Evolutionary conservation across 495 filamentous ascomycete species (phyloP), one percentile per base, ranked within the genome.

Genomic region (Jackrogersella multiformis): DNA sequence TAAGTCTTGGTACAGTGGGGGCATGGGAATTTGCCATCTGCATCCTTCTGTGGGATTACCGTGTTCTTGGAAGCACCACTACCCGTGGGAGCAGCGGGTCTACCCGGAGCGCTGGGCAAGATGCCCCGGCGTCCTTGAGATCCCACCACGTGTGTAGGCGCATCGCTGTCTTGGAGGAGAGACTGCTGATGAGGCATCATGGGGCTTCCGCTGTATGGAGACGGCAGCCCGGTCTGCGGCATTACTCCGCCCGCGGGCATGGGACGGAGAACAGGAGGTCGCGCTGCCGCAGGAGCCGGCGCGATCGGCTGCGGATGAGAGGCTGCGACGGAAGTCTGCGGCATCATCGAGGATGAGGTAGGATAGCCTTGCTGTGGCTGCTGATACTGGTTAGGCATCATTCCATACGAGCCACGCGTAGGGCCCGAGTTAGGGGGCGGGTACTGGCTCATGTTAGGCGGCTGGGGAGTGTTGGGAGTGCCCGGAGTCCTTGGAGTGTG

Each of bases 1-100:
- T 99, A 99, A 6, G 92, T 97, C 82, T 97, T 99, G 72, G 89
- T 95, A 78, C 95, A 99, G 78, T 97, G 92, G 68, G 91, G 92
- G 80, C 95, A 99, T 38, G 94, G 94, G 74, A 93, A 99, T 83
- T 98, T 98, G 60, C 94, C 94, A 74, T 97, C 93, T 9, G 92
- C 90, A 77, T 97, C 93, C 81, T 98, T 98, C 69, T 89, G 87
- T 10, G 94, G 93, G 34, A 94, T 93, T 36, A 89, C 85, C 26
- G 90, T 87, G 59, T 85, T 88, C 78, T 94, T 96, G 1, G 90
- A 87, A 30, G 86, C 80, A n/a, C 87, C 85, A 8, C 84, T 83
- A 4, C 82, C 84, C 9, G 84, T 82, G 13, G 85, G 77, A 20
- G 89, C 85, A 4, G 89, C 86, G 62, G 90, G 88, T 61, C 92